Percentiles rank a stretch among this genome's conserved stretches.
These are phyloP conservation scores for Setomelanomma holmii DNA, from an alignment of 2,329 filamentous ascomycete genomes.

Conservation along the genomic window DNA sequence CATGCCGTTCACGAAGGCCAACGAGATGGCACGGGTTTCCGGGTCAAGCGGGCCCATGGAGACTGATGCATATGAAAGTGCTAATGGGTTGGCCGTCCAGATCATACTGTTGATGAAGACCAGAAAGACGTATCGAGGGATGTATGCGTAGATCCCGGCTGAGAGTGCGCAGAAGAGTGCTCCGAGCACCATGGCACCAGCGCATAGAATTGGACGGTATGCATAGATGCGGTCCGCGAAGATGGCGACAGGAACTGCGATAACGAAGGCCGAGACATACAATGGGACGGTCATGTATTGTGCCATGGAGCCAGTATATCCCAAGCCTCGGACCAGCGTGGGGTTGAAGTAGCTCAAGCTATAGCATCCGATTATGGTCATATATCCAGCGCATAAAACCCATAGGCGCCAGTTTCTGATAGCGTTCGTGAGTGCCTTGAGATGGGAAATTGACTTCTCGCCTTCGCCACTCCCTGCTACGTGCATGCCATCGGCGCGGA, in stretches of 20 bases:
- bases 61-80: constrained; percentile 27
- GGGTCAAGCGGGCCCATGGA: constrained; percentile 29
- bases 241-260: constrained; percentile 30
- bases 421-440: constrained; percentile 26
- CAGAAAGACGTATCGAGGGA: constrained; percentile 33
- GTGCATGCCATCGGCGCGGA: constrained; percentile 33
- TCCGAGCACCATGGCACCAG: constrained; percentile 18
- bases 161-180: constrained; percentile 31
- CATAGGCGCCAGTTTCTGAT: constrained; percentile 32
- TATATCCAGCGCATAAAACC: constrained; percentile 31
- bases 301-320: constrained; percentile 26
- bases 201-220: constrained; percentile 25
- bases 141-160: constrained; percentile 31
- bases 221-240: constrained; percentile 23
- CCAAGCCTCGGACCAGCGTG: constrained; percentile 26
- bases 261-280: constrained; percentile 29
- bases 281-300: constrained; percentile 35
- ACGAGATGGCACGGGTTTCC: constrained; percentile 28
- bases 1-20: constrained; percentile 31
- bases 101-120: constrained; percentile 34
- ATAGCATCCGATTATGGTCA: constrained; percentile 38
- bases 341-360: constrained; percentile 33
- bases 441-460: constrained; percentile 21
- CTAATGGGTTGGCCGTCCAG: constrained; percentile 34
- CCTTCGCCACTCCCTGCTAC: constrained; percentile 25